These are phyloP conservation scores for Coleophoma cylindrospora DNA, from an alignment of 2,329 filamentous ascomycete species.

Conservation along the genomic window DNA sequence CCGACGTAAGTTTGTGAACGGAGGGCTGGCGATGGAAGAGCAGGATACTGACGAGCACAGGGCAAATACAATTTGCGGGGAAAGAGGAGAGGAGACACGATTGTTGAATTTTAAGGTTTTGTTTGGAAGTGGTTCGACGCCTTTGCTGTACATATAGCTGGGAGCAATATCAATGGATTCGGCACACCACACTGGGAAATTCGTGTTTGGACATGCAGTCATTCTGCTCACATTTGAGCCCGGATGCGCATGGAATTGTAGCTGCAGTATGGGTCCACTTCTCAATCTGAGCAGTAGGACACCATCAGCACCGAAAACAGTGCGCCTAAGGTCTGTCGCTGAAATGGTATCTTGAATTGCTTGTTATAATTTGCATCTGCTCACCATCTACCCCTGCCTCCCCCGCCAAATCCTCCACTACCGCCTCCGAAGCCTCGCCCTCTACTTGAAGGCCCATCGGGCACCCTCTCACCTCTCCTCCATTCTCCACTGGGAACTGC, in stretches of 20 bases:
- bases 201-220: too few relatives aligned
- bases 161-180: not conserved
- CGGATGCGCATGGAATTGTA: too few relatives aligned
- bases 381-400: slow-evolving; percentile 38
- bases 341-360: slow-evolving; percentile 12
- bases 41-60: slow-evolving; percentile 40
- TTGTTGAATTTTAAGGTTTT: slow-evolving; percentile 64
- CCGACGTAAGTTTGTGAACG: slow-evolving; percentile 66
- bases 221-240: too few relatives aligned
- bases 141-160: slow-evolving; percentile 1
- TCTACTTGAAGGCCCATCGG: slow-evolving; percentile 40
- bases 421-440: slow-evolving; percentile 41
- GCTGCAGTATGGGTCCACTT: too few relatives aligned
- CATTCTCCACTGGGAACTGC: slow-evolving; percentile 51
- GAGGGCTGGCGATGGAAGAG: not conserved
- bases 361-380: not conserved
- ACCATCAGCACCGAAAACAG: not conserved
- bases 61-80: slow-evolving; percentile 81
- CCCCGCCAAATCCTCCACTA: slow-evolving; percentile 38
- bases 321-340: not conserved
- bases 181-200: too few relatives aligned
- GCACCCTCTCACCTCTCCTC: slow-evolving; percentile 60
- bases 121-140: slow-evolving; percentile 10
- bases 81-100: slow-evolving; percentile 83
- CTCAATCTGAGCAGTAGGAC: too few relatives aligned